Evolutionary conservation across 768 basidiomycete species (phyloP).

Genomic region (Chiua virens): DNA sequence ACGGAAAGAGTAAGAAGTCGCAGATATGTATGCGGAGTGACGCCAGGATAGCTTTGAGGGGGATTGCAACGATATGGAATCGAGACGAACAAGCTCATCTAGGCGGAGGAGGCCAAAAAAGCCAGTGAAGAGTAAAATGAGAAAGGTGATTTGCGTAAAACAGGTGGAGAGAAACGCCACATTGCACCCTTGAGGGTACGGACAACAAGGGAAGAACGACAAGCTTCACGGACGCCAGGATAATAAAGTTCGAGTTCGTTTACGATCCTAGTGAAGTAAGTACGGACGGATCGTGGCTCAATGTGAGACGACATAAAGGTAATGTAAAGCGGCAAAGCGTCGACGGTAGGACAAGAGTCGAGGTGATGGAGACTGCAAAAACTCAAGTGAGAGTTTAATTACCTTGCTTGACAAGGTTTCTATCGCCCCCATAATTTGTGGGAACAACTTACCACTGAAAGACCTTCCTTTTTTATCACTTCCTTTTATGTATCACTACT

Average conservation of each 20-base stretch:
- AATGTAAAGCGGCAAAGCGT: background rate
- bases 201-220: background rate
- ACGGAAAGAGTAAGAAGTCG: too few species aligned
- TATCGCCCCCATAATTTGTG: too few species aligned
- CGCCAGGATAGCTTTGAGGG: too few species aligned
- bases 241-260: background rate
- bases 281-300: background rate
- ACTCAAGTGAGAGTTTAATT: background rate
- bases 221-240: background rate
- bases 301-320: background rate
- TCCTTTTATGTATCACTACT: too few species aligned
- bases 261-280: background rate
- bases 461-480: too few species aligned
- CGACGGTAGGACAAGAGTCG: background rate
- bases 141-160: background rate
- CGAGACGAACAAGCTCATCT: slow-evolving; percentile 42
- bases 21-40: too few species aligned
- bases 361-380: background rate
- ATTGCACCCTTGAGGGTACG: background rate
- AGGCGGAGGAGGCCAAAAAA: background rate
- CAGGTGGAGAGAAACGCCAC: background rate
- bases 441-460: too few species aligned
- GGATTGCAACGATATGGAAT: too few species aligned
- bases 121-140: background rate
- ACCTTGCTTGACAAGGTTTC: too few species aligned